Evolutionary conservation across 768 basidiomycete species (phyloP).

Genomic region (Lactarius pseudohatsudake): DNA sequence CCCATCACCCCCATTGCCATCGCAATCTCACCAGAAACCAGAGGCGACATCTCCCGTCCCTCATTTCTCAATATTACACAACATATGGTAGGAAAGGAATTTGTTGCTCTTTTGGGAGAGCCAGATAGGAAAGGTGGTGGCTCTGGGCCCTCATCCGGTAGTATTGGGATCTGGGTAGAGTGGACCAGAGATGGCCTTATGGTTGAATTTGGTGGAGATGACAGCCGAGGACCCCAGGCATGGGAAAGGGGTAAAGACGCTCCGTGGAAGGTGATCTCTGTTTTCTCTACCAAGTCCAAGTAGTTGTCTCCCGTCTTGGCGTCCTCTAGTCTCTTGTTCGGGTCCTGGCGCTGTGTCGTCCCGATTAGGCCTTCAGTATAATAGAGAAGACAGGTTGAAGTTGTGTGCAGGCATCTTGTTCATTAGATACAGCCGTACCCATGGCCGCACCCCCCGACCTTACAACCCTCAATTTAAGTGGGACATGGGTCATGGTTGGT

Average conservation of each 20-base stretch:
- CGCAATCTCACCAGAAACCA: slow-evolving; percentile 35
- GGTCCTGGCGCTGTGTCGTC: not conserved
- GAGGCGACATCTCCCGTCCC: slow-evolving; percentile 37
- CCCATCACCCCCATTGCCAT: slow-evolving; percentile 55
- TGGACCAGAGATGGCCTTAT: slow-evolving; percentile 82
- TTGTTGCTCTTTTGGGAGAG: slow-evolving; percentile 76
- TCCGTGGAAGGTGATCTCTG: slow-evolving; percentile 69
- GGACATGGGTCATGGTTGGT: slow-evolving; percentile 61
- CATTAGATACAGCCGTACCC: not conserved
- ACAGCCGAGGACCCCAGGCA: slow-evolving; percentile 76
- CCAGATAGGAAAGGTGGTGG: slow-evolving; percentile 92
- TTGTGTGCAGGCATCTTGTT: not conserved
- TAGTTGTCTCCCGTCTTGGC: not conserved
- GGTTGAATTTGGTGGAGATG: slow-evolving; percentile 81
- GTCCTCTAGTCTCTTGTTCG: not conserved
- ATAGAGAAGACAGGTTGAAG: not conserved
- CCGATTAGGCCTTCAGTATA: not conserved
- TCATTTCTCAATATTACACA: slow-evolving; percentile 44
- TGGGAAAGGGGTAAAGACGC: slow-evolving; percentile 88
- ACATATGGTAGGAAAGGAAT: slow-evolving; percentile 70
- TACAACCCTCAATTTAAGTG: slow-evolving; percentile 58
- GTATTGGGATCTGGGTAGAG: slow-evolving; percentile 92
- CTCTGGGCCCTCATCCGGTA: slow-evolving; percentile 75
- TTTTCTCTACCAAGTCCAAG: slow-evolving; percentile 46
- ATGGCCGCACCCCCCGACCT: slow-evolving; percentile 70